Evolutionary conservation across 2,329 filamentous ascomycete genomes (phyloP), one percentile per base, ranked within the genome.

Genomic region (Aureobasidium sp.): DNA sequence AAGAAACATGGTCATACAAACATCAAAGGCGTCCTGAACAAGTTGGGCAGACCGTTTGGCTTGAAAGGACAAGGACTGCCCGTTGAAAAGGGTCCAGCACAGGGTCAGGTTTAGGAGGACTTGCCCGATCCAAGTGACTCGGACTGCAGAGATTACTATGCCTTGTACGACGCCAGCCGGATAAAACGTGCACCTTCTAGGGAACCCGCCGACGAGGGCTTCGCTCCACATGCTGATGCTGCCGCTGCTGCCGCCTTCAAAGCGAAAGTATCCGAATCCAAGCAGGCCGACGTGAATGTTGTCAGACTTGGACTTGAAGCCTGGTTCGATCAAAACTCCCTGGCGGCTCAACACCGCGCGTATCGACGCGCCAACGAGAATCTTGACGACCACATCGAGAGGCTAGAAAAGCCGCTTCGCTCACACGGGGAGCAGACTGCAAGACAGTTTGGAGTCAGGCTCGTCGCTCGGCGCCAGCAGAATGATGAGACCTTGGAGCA

Each of bases 21-120:
- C 65, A 60, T 79, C 10, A 74, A 74, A 64, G 72, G 74, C 57
- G 73, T 76, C 1, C 71, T 79, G 7, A 77, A 76, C 40, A 73
- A 73, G 37, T 71, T 79, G 7, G 76, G 73, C 60, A 74, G 72
- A 61, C 76, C 77, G 7, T 67, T 80, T 6, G 50, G 50, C 7
- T 11, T 57, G 1, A 42, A 31, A 21, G 40, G 29, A 17, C 40
- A 43, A 13, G 42, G 29, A 11, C 19, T 57, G 1, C 53, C 53
- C 13, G 21, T 57, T 15, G 53, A 57, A 6, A 45, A 45, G 25
- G 40, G 53, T n/a, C 2, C 29, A 27, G 53, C n/a, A 35, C 42
- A 57, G 21, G 43, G 43, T n/a, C 43, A 46, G 15, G 43, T 29
- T n/a, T 46, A 46, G 43, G 42, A 27, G 3, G 11, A 45, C 42